phyloP scores from a whole-genome alignment of 345 rosid species.

The Gynandropsis gynandra region DNA sequence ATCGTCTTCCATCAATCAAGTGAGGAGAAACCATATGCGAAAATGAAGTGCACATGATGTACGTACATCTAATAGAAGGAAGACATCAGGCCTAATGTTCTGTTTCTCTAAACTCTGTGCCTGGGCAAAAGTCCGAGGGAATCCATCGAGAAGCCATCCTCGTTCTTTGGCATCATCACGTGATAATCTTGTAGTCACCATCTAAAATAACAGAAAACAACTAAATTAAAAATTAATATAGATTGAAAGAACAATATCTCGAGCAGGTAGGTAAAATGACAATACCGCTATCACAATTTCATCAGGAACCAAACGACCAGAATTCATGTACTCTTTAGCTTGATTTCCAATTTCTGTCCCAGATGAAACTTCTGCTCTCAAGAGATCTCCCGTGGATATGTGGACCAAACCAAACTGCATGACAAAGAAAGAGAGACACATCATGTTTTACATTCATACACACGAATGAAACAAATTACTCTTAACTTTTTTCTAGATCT shows the following conservation, averaged over 20 bases:
- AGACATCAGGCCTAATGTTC: conserved; percentile 69
- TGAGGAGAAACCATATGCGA: conserved; percentile 10
- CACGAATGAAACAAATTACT: no score
- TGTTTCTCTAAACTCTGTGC: conserved; percentile 65
- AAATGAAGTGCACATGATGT: conserved; percentile 1
- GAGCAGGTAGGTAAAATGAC: not conserved
- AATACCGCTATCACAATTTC: conserved; percentile 71
- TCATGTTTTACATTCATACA: not conserved
- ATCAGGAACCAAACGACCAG: conserved; percentile 80
- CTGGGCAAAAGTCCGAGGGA: conserved; percentile 68
- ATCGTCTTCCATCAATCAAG: not conserved
- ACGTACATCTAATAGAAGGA: conserved; percentile 65
- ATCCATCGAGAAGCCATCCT: conserved; percentile 97
- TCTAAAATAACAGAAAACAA: conserved; percentile 31
- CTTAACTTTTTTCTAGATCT: no score
- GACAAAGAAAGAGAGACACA: not conserved
- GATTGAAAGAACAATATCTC: not conserved
- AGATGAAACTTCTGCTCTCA: conserved; percentile 74
- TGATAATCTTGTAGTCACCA: conserved; percentile 56
- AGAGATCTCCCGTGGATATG: conserved; percentile 84
- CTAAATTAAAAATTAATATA: conserved; percentile 1
- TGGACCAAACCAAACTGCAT: conserved; percentile 72
- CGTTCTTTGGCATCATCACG: conserved; percentile 58
- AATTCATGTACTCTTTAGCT: conserved; percentile 75
- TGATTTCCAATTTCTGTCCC: conserved; percentile 69